A percentile compares a stretch with the other conserved stretches of the same genome.
Conservation (phyloP, 345 rosid genomes). For the Physaria fendleri region DNA sequence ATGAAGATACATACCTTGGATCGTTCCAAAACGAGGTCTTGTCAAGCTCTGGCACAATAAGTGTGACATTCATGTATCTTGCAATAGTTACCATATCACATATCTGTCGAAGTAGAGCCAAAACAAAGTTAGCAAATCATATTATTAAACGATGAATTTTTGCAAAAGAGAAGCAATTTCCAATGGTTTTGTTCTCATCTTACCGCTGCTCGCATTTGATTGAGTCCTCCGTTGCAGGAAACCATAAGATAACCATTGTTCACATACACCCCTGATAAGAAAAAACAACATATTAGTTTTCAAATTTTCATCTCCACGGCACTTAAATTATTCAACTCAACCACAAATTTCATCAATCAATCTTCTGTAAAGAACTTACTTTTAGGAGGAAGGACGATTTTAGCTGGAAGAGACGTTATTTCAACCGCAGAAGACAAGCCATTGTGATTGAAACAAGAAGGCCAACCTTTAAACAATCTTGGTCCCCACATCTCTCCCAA, state of each 20-base stretch:
- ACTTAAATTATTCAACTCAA: neutral
- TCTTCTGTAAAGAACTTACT: slow-evolving; percentile 38
- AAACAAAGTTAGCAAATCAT: slow-evolving; percentile 12
- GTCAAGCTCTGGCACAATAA: slow-evolving; percentile 88
- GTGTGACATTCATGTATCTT: slow-evolving; percentile 80
- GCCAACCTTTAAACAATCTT: slow-evolving; percentile 68
- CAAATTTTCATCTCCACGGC: slow-evolving; percentile 4
- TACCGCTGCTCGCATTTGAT: slow-evolving; percentile 99
- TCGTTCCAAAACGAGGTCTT: slow-evolving; percentile 97
- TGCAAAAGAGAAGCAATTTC: neutral
- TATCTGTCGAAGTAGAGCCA: slow-evolving; percentile 45
- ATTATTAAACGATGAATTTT: neutral
- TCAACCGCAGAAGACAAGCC: slow-evolving; percentile 31
- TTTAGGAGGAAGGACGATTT: slow-evolving; percentile 66
- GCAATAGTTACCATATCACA: slow-evolving; percentile 97
- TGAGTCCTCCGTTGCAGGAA: slow-evolving; percentile 98
- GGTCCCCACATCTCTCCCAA: slow-evolving; percentile 88
- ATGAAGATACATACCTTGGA: slow-evolving; percentile 52
- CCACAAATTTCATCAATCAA: neutral
- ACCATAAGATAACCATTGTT: slow-evolving; percentile 92
- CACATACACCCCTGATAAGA: slow-evolving; percentile 59
- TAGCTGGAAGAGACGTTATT: slow-evolving; percentile 42
- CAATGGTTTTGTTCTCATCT: slow-evolving; percentile 23
- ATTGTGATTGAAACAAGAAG: slow-evolving; percentile 66
- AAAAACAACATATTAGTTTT: neutral